Percentiles rank a stretch among this genome's conserved stretches.
phyloP scores from a whole-genome alignment of 2,329 filamentous ascomycete genomes.

The Colletotrichum sp. region DNA sequence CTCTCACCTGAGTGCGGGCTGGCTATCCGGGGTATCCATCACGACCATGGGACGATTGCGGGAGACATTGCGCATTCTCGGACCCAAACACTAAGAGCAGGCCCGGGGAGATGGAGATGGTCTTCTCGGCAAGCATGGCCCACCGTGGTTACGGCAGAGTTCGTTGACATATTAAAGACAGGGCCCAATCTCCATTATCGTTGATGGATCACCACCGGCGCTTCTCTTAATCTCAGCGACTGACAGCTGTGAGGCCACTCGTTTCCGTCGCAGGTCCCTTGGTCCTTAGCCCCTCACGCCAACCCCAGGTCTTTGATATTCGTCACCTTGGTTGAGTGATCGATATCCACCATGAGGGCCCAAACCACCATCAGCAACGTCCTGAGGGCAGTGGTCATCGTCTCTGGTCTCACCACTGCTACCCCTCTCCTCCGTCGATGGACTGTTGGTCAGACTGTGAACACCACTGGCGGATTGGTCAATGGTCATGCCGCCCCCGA shows the following conservation, averaged over 20 bases:
- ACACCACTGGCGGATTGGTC: conserved; percentile 12
- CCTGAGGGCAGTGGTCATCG: neutral
- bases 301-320: conserved; percentile 8
- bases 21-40: neutral
- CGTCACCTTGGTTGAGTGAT: neutral
- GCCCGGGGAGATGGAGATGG: neutral
- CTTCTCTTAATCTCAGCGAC: neutral
- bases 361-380: neutral
- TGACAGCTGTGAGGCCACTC: neutral
- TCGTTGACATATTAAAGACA: conserved; percentile 18
- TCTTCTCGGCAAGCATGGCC: neutral
- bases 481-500: conserved; percentile 5
- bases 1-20: neutral
- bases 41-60: conserved; percentile 7
- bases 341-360: conserved; percentile 9
- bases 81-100: neutral
- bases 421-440: neutral
- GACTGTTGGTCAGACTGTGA: conserved; percentile 1
- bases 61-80: neutral
- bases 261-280: neutral
- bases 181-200: neutral
- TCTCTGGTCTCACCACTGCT: neutral
- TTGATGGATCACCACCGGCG: neutral
- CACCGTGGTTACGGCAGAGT: conserved; percentile 1
- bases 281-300: neutral